Evolutionary conservation across 495 filamentous ascomycete genomes (phyloP).

Genomic region (Xylaria acuta): DNA sequence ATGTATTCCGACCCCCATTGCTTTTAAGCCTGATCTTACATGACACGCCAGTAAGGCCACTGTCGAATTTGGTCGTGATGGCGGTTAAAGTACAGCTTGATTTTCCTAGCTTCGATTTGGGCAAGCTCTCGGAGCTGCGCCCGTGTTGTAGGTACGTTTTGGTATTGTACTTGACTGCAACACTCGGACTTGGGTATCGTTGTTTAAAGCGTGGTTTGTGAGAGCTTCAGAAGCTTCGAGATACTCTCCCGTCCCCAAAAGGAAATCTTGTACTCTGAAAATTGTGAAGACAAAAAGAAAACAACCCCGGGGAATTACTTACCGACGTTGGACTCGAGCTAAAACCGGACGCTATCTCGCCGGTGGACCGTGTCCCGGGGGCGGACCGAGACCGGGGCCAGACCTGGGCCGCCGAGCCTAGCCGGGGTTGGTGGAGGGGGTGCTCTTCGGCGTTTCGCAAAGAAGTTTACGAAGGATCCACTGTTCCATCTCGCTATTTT

Average conservation of each 20-base stretch:
- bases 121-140: background rate
- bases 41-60: constrained; percentile 4
- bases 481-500: background rate
- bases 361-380: background rate
- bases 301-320: too few species aligned
- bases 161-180: too few species aligned
- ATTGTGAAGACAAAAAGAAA: too few species aligned
- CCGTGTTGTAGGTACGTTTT: background rate
- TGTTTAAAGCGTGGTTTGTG: too few species aligned
- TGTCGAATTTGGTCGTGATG: background rate
- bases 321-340: background rate
- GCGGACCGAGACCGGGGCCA: background rate
- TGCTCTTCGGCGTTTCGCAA: background rate
- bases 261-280: too few species aligned
- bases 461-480: background rate
- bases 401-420: background rate
- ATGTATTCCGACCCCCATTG: background rate
- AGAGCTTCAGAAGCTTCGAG: too few species aligned
- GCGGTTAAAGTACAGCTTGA: background rate
- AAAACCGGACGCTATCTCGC: background rate
- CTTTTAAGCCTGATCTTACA: background rate
- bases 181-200: too few species aligned
- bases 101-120: background rate
- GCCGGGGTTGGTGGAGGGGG: background rate
- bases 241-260: too few species aligned